Evolutionary conservation across 2,329 filamentous ascomycete species (phyloP), one percentile per base, ranked within the genome.

Genomic region (Drechslerella coelobrocha): DNA sequence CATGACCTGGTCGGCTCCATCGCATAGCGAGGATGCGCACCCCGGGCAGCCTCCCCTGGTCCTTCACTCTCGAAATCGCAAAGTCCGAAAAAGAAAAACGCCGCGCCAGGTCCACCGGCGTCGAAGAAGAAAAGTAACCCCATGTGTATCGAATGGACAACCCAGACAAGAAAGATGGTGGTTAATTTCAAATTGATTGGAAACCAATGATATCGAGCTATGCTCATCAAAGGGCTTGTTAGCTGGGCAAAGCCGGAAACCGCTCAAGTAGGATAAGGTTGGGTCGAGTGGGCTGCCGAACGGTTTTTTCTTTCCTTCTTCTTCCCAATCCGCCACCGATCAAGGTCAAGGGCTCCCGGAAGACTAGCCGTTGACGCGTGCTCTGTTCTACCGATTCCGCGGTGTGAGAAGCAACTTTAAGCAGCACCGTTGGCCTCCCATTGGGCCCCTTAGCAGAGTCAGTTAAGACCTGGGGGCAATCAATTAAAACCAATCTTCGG

Each of bases 311-410:
- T 51, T 43, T 69, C 57, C 10, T 21, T 45, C 6, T 23, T 10
- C 10, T 45, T 14, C 12, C 34, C n/a, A 45, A 5, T 10, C 57
- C 56, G 56, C 65, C 65, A 69, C 65, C 51, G 65, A 62, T 69
- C 57, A 69, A 52, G 57, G 65, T 69, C 57, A 61, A 56, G 61
- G 65, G 61, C 65, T 56, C 65, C 61, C 65, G 65, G 65, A 69
- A 69, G 57, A 69, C 57, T 69, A 69, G 56, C 65, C 65, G 65
- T 69, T 69, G 65, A 69, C 65, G 65, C 65, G 65, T 69, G 65
- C 65, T 69, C 65, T 69, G 65, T 62, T 69, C 65, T 61, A 69
- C 65, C 65, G 65, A 69, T 69, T 69, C 65, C 65, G 65, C 65
- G 65, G 65, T 57, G 65, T 57, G 43, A 69, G 60, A 34, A 66